These are phyloP conservation scores for Basipetospora chlamydospora DNA, from an alignment of 2,329 filamentous ascomycete species.

Conservation along the genomic window DNA sequence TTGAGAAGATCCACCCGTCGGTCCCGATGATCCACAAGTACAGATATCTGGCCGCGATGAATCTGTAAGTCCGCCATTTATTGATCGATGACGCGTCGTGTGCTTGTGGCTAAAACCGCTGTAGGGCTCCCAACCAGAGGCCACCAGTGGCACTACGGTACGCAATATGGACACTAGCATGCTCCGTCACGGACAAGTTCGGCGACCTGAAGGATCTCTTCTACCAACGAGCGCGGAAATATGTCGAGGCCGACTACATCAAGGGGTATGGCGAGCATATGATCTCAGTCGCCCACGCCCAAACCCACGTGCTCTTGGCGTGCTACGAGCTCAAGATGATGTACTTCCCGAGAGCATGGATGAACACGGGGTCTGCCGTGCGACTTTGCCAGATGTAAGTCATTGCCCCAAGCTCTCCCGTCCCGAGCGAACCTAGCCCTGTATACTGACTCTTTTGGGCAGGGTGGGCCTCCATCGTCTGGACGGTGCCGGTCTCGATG, in stretches of 20 bases:
- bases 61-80: conserved; percentile 51
- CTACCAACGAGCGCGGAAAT: conserved; percentile 79
- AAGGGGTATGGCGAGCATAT: conserved; percentile 83
- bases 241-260: conserved; percentile 78
- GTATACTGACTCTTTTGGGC: too few relatives aligned
- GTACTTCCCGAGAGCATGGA: conserved; percentile 92
- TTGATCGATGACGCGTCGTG: too few relatives aligned
- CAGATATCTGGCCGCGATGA: conserved; percentile 78
- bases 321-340: conserved; percentile 94
- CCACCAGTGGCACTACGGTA: conserved; percentile 83
- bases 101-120: conserved; percentile 3
- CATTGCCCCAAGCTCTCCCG: not conserved
- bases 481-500: conserved; percentile 69
- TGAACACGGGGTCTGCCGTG: conserved; percentile 73
- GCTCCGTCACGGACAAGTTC: conserved; percentile 71
- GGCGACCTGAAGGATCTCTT: conserved; percentile 69
- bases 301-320: conserved; percentile 66
- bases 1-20: conserved; percentile 77
- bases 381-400: conserved; percentile 69
- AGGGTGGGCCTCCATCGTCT: conserved; percentile 88
- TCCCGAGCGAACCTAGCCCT: too few relatives aligned
- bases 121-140: conserved; percentile 61
- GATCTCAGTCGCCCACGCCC: conserved; percentile 73
- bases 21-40: conserved; percentile 80
- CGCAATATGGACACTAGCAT: conserved; percentile 92